Conservation (phyloP, 2,329 filamentous ascomycete species). For the Phyllosticta ampelicida region DNA sequence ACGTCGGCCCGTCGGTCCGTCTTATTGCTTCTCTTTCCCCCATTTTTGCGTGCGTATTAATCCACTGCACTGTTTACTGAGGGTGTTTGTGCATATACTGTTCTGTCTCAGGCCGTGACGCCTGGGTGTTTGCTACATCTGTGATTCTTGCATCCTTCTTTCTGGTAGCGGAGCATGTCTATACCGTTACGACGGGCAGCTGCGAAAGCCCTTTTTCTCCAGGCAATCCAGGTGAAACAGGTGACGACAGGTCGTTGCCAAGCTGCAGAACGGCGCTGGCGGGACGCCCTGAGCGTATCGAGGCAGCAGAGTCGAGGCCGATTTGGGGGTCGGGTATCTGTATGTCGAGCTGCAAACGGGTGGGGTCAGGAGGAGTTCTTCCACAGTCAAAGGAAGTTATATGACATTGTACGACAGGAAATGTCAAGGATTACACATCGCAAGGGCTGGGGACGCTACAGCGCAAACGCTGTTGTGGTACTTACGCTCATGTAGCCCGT, state of each 20-base stretch:
- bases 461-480: slow-evolving; percentile 9
- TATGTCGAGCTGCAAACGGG: slow-evolving; percentile 53
- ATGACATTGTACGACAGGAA: not conserved
- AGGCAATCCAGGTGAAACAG: not conserved
- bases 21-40: not conserved
- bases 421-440: not conserved
- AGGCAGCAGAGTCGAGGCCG: slow-evolving; percentile 19
- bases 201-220: not conserved
- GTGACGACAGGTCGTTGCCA: not conserved
- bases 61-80: not conserved
- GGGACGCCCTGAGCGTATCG: slow-evolving; percentile 1
- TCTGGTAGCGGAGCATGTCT: not conserved
- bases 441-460: not conserved
- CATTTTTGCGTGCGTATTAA: not conserved
- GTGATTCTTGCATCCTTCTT: not conserved
- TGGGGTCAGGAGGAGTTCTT: not conserved
- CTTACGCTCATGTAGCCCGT: slow-evolving; percentile 81
- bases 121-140: not conserved
- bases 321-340: slow-evolving; percentile 72
- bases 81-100: not conserved
- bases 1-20: not conserved
- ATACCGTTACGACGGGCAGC: not conserved
- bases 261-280: not conserved
- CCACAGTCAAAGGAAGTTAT: not conserved
- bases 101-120: not conserved